Percentiles rank a stretch among this genome's conserved stretches.
phyloP scores from a whole-genome alignment of 1,139 yeast genomes.

The Debaryomyces udenii region DNA sequence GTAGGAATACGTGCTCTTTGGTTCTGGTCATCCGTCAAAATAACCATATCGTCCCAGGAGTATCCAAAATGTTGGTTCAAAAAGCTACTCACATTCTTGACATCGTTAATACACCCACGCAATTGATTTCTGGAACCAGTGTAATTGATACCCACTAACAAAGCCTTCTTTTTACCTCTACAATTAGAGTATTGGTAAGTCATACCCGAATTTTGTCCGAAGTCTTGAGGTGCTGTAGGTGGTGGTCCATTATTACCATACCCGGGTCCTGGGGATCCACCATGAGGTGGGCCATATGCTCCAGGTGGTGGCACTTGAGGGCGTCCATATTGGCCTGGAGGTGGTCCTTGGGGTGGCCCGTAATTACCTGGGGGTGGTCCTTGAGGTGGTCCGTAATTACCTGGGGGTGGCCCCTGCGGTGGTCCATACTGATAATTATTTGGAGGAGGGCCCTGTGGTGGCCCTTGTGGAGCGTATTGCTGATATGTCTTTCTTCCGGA shows the following conservation, averaged over 20 bases:
- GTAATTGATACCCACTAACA: conserved; percentile 86
- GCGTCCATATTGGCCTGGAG: neutral
- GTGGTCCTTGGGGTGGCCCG: conserved; percentile 2
- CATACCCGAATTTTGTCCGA: conserved; percentile 33
- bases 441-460: conserved; percentile 20
- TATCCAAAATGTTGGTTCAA: conserved; percentile 67
- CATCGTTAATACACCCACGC: conserved; percentile 88
- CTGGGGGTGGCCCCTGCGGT: conserved; percentile 16
- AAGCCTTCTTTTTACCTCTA: conserved; percentile 76
- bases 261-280: neutral
- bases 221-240: conserved; percentile 37
- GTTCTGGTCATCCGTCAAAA: conserved; percentile 75
- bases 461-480: conserved; percentile 23
- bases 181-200: conserved; percentile 75
- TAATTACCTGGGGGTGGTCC: conserved; percentile 7
- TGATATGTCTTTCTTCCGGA: conserved; percentile 28
- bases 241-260: conserved; percentile 23
- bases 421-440: conserved; percentile 19
- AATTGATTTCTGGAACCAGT: conserved; percentile 70
- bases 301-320: conserved; percentile 1
- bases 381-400: conserved; percentile 4
- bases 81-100: conserved; percentile 61
- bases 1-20: conserved; percentile 73
- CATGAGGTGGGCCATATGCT: conserved; percentile 11
- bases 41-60: conserved; percentile 75